Evolutionary conservation across 2,329 filamentous ascomycete genomes (phyloP), one percentile per base, ranked within the genome.

Genomic region (Metarhizium sp.): DNA sequence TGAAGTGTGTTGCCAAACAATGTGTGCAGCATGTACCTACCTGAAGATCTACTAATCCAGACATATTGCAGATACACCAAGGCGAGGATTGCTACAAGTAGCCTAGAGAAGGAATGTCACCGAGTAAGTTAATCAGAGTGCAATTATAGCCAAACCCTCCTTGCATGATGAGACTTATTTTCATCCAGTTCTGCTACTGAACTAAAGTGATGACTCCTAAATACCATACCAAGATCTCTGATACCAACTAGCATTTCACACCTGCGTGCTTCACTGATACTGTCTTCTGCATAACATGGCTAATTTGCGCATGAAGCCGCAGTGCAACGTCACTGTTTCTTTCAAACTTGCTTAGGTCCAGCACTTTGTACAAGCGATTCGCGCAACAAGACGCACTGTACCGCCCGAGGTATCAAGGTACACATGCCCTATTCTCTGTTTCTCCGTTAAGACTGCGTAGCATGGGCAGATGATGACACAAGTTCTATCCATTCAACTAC

Each of bases 401-500:
- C 32, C 32, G 32, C 11, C n/a, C 11, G 20, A 20, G 42, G 8
- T 7, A 11, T 10, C n/a, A 11, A 45, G 42, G 42, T 45, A 45
- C 7, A 7, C 8, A 20, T 45, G 6, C n/a, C 6, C 14, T 11
- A 18, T 16, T 20, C n/a, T 6, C 42, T 20, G n/a, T 10, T 45
- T 45, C 4, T 10, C n/a, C 18, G 16, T 11, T 34, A 5, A 45
- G 16, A 10, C 18, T 32, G 14, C 42, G 20, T 6, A 10, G n/a
- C 38, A 34, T 10, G 42, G 18, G 30, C 29, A 56, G 57, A 67
- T 73, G 70, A 73, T 74, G 69, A 73, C 59, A 69, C 68, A 73
- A 84, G 84, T 83, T 83, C 61, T 85, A 87, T 87, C 84, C 84
- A 87, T 87, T 87, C 84, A 80, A 85, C 82, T 78, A 87, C 76